Percentiles rank a stretch among this genome's conserved stretches.
Evolutionary conservation across 1,139 yeast species (phyloP).

Genomic region (Hansenula anomala): DNA sequence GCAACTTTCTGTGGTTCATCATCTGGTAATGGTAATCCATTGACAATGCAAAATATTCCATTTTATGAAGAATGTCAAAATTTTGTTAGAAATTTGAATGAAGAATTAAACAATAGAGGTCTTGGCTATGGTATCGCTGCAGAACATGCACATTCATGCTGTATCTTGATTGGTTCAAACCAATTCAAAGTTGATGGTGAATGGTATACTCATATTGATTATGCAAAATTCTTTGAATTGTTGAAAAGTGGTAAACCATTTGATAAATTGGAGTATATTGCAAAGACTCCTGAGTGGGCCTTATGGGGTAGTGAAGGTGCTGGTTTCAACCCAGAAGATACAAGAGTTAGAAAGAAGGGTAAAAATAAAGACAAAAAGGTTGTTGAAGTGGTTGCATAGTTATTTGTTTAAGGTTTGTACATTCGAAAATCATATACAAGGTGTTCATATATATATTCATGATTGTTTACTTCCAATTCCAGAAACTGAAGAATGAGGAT

Average conservation of each 20-base stretch:
- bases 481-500: no score
- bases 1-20: slow-evolving; percentile 92
- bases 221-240: slow-evolving; percentile 68
- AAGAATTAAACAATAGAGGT: slow-evolving; percentile 59
- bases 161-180: slow-evolving; percentile 76
- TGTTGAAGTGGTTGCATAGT: slow-evolving; percentile 2
- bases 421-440: no score
- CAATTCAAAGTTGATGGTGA: slow-evolving; percentile 64
- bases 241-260: slow-evolving; percentile 61
- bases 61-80: slow-evolving; percentile 84
- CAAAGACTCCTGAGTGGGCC: slow-evolving; percentile 89
- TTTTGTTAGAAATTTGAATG: slow-evolving; percentile 61
- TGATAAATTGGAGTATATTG: slow-evolving; percentile 73
- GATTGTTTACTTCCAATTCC: not conserved
- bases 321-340: slow-evolving; percentile 88
- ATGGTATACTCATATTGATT: slow-evolving; percentile 91
- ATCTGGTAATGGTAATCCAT: slow-evolving; percentile 74
- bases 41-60: slow-evolving; percentile 94
- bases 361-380: slow-evolving; percentile 8
- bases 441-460: not conserved
- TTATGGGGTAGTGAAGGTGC: slow-evolving; percentile 80
- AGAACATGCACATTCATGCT: slow-evolving; percentile 94
- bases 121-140: slow-evolving; percentile 81
- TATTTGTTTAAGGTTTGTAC: no score
- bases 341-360: slow-evolving; percentile 59